Percentiles rank a stretch among this genome's conserved stretches.
These are phyloP conservation scores for Trichoderma pleuroti DNA, from an alignment of 2,329 filamentous ascomycete species.

Conservation along the genomic window DNA sequence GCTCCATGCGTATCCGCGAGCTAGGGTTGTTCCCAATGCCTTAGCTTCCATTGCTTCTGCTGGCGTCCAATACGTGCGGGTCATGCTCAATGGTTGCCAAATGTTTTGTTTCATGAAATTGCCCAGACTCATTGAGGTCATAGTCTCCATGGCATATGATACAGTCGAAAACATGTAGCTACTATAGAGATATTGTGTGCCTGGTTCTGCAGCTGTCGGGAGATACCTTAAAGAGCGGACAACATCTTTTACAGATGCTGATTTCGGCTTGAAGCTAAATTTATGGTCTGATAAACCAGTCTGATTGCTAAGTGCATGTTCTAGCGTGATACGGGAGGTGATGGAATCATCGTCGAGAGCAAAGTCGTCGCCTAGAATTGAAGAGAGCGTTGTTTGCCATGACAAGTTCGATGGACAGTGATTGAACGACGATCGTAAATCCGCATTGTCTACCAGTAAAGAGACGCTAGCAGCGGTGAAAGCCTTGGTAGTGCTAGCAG, in stretches of 20 bases:
- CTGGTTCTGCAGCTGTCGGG: background rate
- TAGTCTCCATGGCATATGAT: background rate
- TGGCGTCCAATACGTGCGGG: background rate
- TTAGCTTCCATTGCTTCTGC: background rate
- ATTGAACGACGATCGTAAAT: background rate
- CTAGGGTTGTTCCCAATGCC: background rate
- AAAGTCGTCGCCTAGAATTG: background rate
- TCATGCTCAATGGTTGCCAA: background rate
- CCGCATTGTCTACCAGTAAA: background rate
- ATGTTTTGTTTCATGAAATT: background rate
- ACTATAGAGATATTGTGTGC: background rate
- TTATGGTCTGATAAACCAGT: background rate
- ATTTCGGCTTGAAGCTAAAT: background rate
- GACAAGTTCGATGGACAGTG: background rate
- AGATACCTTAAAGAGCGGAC: background rate
- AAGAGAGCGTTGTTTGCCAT: background rate
- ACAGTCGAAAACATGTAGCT: background rate
- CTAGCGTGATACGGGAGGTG: background rate
- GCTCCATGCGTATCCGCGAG: background rate
- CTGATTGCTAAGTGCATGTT: background rate
- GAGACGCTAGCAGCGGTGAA: background rate
- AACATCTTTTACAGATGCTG: background rate
- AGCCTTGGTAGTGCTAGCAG: background rate
- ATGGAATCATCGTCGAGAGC: background rate
- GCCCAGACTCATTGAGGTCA: background rate